These are phyloP conservation scores for Penicillium sp. DNA, from an alignment of 2,329 filamentous ascomycete genomes.

Conservation along the genomic window DNA sequence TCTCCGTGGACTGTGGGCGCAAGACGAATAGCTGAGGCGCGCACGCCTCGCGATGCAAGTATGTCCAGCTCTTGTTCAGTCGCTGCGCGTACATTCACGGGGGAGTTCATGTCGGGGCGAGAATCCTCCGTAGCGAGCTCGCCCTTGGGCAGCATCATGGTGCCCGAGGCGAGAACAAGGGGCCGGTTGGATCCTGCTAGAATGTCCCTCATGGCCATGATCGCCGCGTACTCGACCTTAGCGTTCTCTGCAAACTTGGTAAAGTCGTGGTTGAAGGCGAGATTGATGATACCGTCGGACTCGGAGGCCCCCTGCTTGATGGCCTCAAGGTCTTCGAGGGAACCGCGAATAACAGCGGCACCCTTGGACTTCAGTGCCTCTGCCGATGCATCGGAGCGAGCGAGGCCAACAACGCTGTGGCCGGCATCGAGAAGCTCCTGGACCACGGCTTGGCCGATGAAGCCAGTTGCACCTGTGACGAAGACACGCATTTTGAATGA, in stretches of 20 bases:
- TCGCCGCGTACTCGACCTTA: constrained; percentile 37
- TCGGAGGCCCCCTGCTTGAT: constrained; percentile 36
- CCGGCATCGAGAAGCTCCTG: constrained; percentile 43
- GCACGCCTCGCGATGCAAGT: constrained; percentile 32
- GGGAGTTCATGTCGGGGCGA: constrained; percentile 14
- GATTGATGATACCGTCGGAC: constrained; percentile 45
- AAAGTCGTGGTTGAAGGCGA: constrained; percentile 49
- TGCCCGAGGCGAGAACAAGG: constrained; percentile 44
- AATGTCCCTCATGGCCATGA: constrained; percentile 39
- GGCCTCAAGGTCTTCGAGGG: constrained; percentile 38
- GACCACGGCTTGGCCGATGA: constrained; percentile 45
- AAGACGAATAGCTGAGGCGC: constrained; percentile 41
- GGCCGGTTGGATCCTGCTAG: constrained; percentile 38
- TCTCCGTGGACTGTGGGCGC: constrained; percentile 44
- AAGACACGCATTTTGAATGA: constrained; percentile 21
- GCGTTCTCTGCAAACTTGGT: constrained; percentile 32
- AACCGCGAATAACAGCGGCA: constrained; percentile 36
- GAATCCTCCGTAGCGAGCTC: constrained; percentile 34
- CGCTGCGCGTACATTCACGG: constrained; percentile 28
- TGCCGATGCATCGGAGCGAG: constrained; percentile 38
- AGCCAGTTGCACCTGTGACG: constrained; percentile 48
- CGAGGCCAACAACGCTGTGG: constrained; percentile 46
- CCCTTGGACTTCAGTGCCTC: constrained; percentile 35
- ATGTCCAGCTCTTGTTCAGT: constrained; percentile 23
- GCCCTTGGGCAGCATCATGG: constrained; percentile 32